phyloP scores from a whole-genome alignment of 129 eudicot genomes.

The Flaveria bidentis region DNA sequence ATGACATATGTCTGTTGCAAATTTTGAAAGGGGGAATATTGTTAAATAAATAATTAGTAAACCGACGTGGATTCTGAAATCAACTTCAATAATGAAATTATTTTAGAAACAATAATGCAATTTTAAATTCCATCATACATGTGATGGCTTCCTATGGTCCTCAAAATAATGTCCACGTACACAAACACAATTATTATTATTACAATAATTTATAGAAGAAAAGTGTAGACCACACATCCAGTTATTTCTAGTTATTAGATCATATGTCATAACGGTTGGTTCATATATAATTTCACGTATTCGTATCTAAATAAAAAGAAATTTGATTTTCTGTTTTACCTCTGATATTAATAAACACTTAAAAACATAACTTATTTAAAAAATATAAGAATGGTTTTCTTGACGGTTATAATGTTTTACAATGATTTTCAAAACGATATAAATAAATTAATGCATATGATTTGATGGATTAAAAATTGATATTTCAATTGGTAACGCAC shows the following conservation, averaged over 20 bases:
- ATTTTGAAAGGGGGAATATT: not conserved
- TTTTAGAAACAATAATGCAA: constrained; percentile 21
- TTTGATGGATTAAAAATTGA: too few species aligned
- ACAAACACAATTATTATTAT: constrained; percentile 24
- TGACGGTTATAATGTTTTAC: too few species aligned
- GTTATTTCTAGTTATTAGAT: constrained; percentile 11
- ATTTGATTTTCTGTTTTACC: too few species aligned
- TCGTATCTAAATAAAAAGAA: not conserved
- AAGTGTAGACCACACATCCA: constrained; percentile 11
- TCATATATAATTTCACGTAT: not conserved
- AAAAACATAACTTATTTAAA: not conserved
- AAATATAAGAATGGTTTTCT: too few species aligned
- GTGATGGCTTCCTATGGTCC: constrained; percentile 15
- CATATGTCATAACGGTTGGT: constrained; percentile 2
- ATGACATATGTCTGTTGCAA: not conserved
- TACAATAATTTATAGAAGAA: constrained; percentile 10
- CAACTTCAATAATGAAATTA: constrained; percentile 25
- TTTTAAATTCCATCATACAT: constrained; percentile 21
- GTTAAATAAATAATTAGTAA: not conserved
- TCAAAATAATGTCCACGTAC: constrained; percentile 25
- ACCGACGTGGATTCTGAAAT: not conserved
- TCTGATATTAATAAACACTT: not conserved
- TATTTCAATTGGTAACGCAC: too few species aligned
- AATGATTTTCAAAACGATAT: too few species aligned
- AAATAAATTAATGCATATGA: too few species aligned